Conservation (phyloP, 768 basidiomycete species). For the Russula griseocarnosa region DNA sequence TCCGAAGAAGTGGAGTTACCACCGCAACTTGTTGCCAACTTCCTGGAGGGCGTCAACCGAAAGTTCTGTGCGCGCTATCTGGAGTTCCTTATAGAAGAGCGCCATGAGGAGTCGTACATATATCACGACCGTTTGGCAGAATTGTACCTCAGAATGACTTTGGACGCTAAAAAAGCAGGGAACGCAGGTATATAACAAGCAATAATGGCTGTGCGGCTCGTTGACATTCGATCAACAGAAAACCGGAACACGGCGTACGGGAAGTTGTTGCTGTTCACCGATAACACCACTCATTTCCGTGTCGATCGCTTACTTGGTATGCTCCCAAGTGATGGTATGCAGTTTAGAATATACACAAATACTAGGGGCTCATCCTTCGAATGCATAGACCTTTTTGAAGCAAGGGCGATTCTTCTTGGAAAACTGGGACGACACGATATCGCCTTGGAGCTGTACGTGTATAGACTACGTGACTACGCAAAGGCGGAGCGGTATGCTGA, state of each 20-base stretch:
- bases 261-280: slow-evolving; percentile 77
- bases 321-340: slow-evolving; percentile 76
- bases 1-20: slow-evolving; percentile 94
- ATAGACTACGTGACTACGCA: slow-evolving; percentile 72
- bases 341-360: neutral
- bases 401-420: slow-evolving; percentile 87
- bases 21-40: slow-evolving; percentile 66
- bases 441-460: slow-evolving; percentile 92
- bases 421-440: slow-evolving; percentile 87
- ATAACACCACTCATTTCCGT: slow-evolving; percentile 61
- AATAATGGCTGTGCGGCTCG: neutral
- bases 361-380: slow-evolving; percentile 1
- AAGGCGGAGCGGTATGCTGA: slow-evolving; percentile 83
- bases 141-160: slow-evolving; percentile 71
- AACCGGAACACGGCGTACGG: slow-evolving; percentile 49
- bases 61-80: slow-evolving; percentile 74
- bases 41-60: slow-evolving; percentile 67
- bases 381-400: slow-evolving; percentile 75
- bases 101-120: slow-evolving; percentile 57
- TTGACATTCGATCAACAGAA: slow-evolving; percentile 37
- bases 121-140: slow-evolving; percentile 92
- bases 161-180: slow-evolving; percentile 51
- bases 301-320: slow-evolving; percentile 76
- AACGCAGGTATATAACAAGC: slow-evolving; percentile 48
- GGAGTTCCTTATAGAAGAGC: slow-evolving; percentile 76